These are phyloP conservation scores for Pichia insulana DNA, from an alignment of 805 yeast species.

Conservation along the genomic window DNA sequence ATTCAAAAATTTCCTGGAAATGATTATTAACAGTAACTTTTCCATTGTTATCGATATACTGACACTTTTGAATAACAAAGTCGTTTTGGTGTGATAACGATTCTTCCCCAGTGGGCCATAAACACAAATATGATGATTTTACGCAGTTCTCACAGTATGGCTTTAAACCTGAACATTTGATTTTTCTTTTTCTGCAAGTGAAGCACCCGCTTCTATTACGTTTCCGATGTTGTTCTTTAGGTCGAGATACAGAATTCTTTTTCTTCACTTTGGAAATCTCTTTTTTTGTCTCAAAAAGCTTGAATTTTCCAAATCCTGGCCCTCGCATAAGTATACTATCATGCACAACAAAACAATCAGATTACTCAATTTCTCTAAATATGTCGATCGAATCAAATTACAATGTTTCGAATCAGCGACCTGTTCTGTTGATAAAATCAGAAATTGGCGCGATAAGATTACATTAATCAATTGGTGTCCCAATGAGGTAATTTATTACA, in stretches of 20 bases:
- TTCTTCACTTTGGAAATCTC: background rate
- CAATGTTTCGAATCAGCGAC: too few relatives aligned
- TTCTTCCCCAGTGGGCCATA: constrained; percentile 15
- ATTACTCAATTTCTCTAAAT: too few relatives aligned
- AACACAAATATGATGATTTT: constrained; percentile 11
- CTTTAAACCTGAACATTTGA: constrained; percentile 18
- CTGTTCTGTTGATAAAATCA: too few relatives aligned
- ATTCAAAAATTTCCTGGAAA: background rate
- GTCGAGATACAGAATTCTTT: too few relatives aligned
- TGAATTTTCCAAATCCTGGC: background rate
- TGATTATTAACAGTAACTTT: background rate
- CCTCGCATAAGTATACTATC: background rate
- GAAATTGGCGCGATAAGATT: too few relatives aligned
- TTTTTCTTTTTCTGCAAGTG: constrained; percentile 20
- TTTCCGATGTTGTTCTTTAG: background rate
- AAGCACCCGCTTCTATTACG: constrained; percentile 16
- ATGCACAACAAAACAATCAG: too few relatives aligned
- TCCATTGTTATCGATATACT: constrained; percentile 6
- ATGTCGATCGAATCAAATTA: too few relatives aligned
- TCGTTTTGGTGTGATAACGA: constrained; percentile 14
- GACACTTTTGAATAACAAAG: constrained; percentile 8
- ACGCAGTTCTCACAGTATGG: constrained; percentile 16
- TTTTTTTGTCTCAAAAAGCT: background rate
- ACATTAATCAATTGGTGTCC: too few relatives aligned
- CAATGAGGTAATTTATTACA: too few relatives aligned